Base-by-base conservation (phyloP, 371 early-diverging fungal genomes). In the Mortierella polycephala region DNA sequence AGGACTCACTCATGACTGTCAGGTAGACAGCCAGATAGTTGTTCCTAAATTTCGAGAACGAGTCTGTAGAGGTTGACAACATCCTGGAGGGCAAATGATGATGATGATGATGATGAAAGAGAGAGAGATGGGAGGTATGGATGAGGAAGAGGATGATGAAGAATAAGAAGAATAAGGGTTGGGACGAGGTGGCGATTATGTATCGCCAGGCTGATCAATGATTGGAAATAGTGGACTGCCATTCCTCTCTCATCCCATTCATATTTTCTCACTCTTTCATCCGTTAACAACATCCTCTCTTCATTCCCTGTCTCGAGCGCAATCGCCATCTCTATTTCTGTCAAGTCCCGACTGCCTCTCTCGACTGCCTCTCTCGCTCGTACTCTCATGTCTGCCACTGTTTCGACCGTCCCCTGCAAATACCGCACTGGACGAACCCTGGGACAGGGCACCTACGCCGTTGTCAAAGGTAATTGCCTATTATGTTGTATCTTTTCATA, bases 401-500 rank as follows among this genome's bases (percentile, higher is more conserved):
- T 60, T n/a, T 44, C 69, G 57, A 75, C 74, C 45, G 90, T 88
- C 66, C 89, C 89, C 53, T 90, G 90, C 81, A 87, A 89, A 74
- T 92, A 92, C 71, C 88, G 88, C 69, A 90, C 91, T n/a, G 91
- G 91, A 56, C 83, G 83, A 61, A 85, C 86, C 13, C 84, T 91
- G 44, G 91, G 91, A 3, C 87, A 88, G 69, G 91, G 91, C 53
- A 91, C 89, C 57, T 91, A 91, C 79, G 91, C 90, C 45, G 84
- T 86, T 8, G 91, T 91, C 53, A 91, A 91, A 87, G 91, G 91
- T 91, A 84, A 69, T 54, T 41, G n/a, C 18, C 23, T 23, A 4
- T 57, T 16, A 11, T 41, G 18, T 56, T 46, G 50, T 18, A 20
- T 41, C 30, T 30, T 37, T 67, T 16, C 5, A 44, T 18, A 60